phyloP scores from a whole-genome alignment of 78 protist species.

The Dictyostelium citrinum region DNA sequence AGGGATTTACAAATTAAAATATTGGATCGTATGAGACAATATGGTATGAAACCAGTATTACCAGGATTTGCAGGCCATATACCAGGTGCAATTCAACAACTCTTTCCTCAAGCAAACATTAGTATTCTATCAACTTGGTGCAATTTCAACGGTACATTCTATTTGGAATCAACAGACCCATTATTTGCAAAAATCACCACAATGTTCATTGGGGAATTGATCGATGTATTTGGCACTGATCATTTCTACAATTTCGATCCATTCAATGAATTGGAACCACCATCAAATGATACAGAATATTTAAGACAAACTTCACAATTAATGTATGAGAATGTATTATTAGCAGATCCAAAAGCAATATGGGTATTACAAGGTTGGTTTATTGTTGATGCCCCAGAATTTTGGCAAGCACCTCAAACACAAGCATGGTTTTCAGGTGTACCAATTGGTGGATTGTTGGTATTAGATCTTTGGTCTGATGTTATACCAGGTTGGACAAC shows the following conservation, averaged over 20 bases:
- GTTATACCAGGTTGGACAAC: constrained; percentile 79
- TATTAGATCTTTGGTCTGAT: constrained; percentile 88
- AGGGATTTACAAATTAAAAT: constrained; percentile 68
- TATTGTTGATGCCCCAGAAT: constrained; percentile 62
- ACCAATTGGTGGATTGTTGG: constrained; percentile 73
- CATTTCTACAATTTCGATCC: constrained; percentile 89
- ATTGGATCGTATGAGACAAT: constrained; percentile 72
- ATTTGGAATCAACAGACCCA: constrained; percentile 82
- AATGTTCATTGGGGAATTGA: constrained; percentile 31
- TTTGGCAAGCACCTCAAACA: constrained; percentile 73
- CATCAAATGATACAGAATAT: constrained; percentile 27
- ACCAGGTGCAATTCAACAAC: constrained; percentile 58
- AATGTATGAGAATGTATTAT: constrained; percentile 30
- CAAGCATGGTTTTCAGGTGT: constrained; percentile 87
- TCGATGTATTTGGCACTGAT: constrained; percentile 81
- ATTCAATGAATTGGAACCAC: constrained; percentile 89
- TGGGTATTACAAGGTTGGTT: constrained; percentile 94
- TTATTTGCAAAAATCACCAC: constrained; percentile 74
- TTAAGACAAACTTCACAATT: neutral
- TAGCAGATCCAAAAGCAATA: constrained; percentile 87
- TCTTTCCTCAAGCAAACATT: constrained; percentile 75
- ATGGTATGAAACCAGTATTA: constrained; percentile 87
- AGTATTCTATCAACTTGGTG: constrained; percentile 71
- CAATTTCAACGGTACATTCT: constrained; percentile 53
- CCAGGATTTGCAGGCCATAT: constrained; percentile 93